Evolutionary conservation across 2,329 filamentous ascomycete species (phyloP), one percentile per base, ranked within the genome.

Genomic region (Ramularia collo-cygni): DNA sequence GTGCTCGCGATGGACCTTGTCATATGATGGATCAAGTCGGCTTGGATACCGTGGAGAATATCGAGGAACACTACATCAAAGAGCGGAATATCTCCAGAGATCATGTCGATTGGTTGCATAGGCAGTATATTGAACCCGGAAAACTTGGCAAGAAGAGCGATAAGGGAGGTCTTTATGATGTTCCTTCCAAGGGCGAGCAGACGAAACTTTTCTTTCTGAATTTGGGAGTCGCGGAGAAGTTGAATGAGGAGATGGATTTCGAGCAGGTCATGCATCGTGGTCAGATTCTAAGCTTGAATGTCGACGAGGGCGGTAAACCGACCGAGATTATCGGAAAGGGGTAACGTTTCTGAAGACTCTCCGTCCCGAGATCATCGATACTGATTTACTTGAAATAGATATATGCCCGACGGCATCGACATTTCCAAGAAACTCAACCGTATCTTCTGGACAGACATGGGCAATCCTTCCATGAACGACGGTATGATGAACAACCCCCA

Each of bases 31-130:
- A 73, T 42, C 57, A 59, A 7, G 66, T 76, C 15, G 72, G 72
- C 1, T 58, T 76, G 1, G 73, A 77, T 38, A 76, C 71, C 0
- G 70, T 76, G 3, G 62, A 66, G 0, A 65, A 72, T 35, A 76
- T 77, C 37, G 73, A 77, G 43, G 48, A 67, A 18, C 68, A 76
- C 43, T 76, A 77, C 50, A 61, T 75, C 39, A 47, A 64, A 2
- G 72, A 76, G 50, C 66, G 72, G 3, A 61, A 64, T 1, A 58
- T 75, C 0, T 51, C 61, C 2, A 37, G 57, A 0, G 55, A 55
- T 2, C 59, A 64, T 0, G 60, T 73, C 9, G 59, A 71, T 39
- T 76, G 60, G 43, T 56, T 76, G 2, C 56, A 64, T 13, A 55
- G 60, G 4, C 58, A 66, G 5, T 76, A 69, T 48, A 54, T 76